A percentile compares a stretch with the other conserved stretches of the same genome.
Conservation (phyloP, 1,139 yeast species). For the Nematodospora anomalae region DNA sequence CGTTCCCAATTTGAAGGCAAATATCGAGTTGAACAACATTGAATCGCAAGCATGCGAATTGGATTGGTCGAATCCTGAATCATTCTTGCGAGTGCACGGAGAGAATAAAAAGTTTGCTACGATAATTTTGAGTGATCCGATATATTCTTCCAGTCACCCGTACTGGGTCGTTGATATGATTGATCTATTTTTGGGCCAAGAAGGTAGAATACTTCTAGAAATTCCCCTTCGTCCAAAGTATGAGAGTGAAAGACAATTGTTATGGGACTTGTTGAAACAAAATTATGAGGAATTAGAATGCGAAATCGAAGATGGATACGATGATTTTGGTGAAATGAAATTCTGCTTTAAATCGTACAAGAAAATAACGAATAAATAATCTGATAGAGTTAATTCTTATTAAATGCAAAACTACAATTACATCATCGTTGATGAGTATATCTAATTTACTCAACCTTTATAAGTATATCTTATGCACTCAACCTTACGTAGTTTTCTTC, state of each 20-base stretch:
- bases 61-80: slow-evolving; percentile 72
- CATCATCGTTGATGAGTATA: no score
- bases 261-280: slow-evolving; percentile 55
- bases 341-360: slow-evolving; percentile 55
- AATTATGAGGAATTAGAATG: slow-evolving; percentile 27
- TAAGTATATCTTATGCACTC: no score
- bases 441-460: no score
- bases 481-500: no score
- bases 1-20: slow-evolving; percentile 60
- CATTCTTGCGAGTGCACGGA: slow-evolving; percentile 29
- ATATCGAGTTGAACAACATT: slow-evolving; percentile 53
- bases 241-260: slow-evolving; percentile 57
- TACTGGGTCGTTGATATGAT: slow-evolving; percentile 64
- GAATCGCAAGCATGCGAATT: slow-evolving; percentile 47
- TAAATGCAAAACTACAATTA: no score
- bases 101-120: slow-evolving; percentile 48
- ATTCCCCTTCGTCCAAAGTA: slow-evolving; percentile 72
- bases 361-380: no score
- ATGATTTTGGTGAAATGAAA: slow-evolving; percentile 79
- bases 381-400: no score
- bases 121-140: slow-evolving; percentile 80
- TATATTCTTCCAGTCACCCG: slow-evolving; percentile 84
- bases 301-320: slow-evolving; percentile 60
- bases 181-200: slow-evolving; percentile 35
- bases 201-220: slow-evolving; percentile 56